Percentiles rank a stretch among this genome's conserved stretches.
These are phyloP conservation scores for Pestalotiopsis sp. DNA, from an alignment of 2,329 filamentous ascomycete species.

Conservation along the genomic window DNA sequence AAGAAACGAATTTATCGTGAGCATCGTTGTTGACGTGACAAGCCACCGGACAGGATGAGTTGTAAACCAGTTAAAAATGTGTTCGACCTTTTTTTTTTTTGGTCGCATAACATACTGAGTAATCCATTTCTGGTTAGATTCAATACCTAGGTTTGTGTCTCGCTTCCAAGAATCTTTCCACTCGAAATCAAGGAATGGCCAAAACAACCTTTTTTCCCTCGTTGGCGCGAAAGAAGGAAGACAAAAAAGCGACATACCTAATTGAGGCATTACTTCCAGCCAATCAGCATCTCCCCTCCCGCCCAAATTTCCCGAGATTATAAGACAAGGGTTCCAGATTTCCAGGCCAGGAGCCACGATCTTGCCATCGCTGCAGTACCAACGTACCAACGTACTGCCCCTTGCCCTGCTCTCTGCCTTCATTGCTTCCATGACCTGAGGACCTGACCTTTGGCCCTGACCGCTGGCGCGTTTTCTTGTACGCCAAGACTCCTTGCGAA, in stretches of 20 bases:
- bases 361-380: slow-evolving; percentile 13
- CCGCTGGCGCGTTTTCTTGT: not conserved
- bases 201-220: not conserved
- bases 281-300: slow-evolving; percentile 12
- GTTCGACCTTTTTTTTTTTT: not conserved
- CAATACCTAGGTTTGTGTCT: not conserved
- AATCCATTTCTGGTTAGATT: not conserved
- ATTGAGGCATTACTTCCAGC: slow-evolving; percentile 17
- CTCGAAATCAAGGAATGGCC: not conserved
- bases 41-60: not conserved
- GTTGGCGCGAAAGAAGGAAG: not conserved
- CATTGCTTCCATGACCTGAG: no score
- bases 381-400: slow-evolving; percentile 13
- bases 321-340: slow-evolving; percentile 23
- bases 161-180: not conserved
- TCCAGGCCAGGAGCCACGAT: slow-evolving; percentile 22
- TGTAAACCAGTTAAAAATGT: not conserved
- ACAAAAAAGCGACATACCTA: slow-evolving; percentile 19
- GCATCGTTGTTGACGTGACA: not conserved
- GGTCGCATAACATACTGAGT: not conserved
- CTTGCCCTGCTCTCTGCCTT: not conserved
- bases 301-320: slow-evolving; percentile 26
- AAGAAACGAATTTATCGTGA: not conserved
- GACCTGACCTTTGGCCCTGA: not conserved
- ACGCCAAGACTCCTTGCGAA: not conserved